phyloP scores from a whole-genome alignment of 1,139 yeast genomes.

The Taphrina wiesneri region DNA sequence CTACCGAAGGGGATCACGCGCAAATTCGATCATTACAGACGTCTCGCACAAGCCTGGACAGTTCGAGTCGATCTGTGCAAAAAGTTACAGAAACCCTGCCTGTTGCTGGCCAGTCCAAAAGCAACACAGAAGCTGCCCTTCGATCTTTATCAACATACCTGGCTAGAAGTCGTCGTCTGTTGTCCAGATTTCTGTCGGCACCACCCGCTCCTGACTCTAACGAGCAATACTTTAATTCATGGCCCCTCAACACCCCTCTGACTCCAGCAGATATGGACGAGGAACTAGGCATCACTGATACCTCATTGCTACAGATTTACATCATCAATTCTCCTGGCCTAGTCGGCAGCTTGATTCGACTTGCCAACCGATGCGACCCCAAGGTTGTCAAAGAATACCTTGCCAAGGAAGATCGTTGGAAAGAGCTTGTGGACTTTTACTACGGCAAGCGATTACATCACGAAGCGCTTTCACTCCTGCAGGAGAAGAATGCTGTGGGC shows the following conservation, averaged over 20 bases:
- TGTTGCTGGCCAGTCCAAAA: not conserved
- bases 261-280: conserved; percentile 42
- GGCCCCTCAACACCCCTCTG: conserved; percentile 38
- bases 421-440: conserved; percentile 78
- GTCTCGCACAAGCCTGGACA: conserved; percentile 7
- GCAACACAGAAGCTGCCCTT: conserved; percentile 1
- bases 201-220: conserved; percentile 16
- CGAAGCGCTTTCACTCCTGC: conserved; percentile 66
- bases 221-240: conserved; percentile 6
- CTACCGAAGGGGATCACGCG: conserved; percentile 23
- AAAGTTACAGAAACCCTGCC: conserved; percentile 19
- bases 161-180: conserved; percentile 21
- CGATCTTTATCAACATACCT: conserved; percentile 25
- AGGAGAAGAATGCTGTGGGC: conserved; percentile 40
- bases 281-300: conserved; percentile 64
- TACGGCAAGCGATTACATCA: conserved; percentile 63
- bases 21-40: not conserved
- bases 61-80: not conserved
- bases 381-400: conserved; percentile 61
- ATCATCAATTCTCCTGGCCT: conserved; percentile 65
- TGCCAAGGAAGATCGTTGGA: conserved; percentile 55
- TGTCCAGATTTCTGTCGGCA: not conserved
- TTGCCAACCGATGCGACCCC: conserved; percentile 72
- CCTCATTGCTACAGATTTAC: conserved; percentile 76
- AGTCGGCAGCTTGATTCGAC: conserved; percentile 77